Evolutionary conservation across 2,329 filamentous ascomycete species (phyloP).

Genomic region (Aspergillus sp.): DNA sequence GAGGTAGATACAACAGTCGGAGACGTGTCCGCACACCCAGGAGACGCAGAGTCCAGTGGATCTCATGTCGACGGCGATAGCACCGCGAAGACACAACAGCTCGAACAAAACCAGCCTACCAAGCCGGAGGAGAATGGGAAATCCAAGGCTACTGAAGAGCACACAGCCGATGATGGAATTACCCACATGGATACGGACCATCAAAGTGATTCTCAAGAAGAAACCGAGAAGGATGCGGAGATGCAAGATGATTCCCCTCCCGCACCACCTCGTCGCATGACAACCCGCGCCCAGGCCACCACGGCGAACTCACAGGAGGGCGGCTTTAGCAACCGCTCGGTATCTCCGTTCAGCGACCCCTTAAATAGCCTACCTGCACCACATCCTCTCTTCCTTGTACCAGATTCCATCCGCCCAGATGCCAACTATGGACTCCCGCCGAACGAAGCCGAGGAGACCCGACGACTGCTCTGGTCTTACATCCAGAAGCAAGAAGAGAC

Average conservation of each 20-base stretch:
- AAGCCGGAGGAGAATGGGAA: slow-evolving; percentile 9
- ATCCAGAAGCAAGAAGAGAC: slow-evolving; percentile 60
- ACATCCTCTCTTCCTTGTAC: slow-evolving; percentile 52
- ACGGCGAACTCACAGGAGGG: slow-evolving; percentile 23
- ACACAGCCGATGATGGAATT: slow-evolving; percentile 2
- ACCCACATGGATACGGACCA: slow-evolving; percentile 1
- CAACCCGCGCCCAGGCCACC: slow-evolving; percentile 38
- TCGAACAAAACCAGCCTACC: slow-evolving; percentile 2
- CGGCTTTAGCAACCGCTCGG: slow-evolving; percentile 14
- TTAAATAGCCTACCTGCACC: slow-evolving; percentile 32
- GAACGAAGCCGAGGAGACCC: slow-evolving; percentile 54
- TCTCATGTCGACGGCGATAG: slow-evolving; percentile 7
- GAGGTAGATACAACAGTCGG: slow-evolving; percentile 26
- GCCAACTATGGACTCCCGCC: slow-evolving; percentile 50
- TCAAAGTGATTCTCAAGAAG: slow-evolving; percentile 11
- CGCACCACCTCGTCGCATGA: slow-evolving; percentile 39
- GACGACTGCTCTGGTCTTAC: slow-evolving; percentile 52
- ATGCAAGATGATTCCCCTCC: slow-evolving; percentile 30
- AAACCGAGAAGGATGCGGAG: slow-evolving; percentile 22
- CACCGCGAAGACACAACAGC: slow-evolving; percentile 1
- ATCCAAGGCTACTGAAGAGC: slow-evolving; percentile 8
- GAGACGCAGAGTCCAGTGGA: slow-evolving; percentile 9
- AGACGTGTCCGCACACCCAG: slow-evolving; percentile 25
- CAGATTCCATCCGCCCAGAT: slow-evolving; percentile 43
- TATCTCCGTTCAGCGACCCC: slow-evolving; percentile 22